These are phyloP conservation scores for Solanum chiquidenum DNA, from an alignment of 257 asterid genomes.

Conservation along the genomic window DNA sequence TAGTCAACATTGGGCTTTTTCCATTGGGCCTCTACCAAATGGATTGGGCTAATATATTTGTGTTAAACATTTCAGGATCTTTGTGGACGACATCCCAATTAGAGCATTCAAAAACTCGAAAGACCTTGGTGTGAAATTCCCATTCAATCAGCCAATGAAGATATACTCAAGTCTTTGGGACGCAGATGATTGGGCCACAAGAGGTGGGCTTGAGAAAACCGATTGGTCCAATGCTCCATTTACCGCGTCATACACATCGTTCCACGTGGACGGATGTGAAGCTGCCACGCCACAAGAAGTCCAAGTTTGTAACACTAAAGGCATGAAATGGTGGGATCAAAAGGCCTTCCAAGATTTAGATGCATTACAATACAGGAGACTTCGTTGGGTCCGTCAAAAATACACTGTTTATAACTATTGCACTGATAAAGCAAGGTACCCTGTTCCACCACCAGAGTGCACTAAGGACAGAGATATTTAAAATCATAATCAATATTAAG, in stretches of 20 bases:
- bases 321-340: slow-evolving; percentile 36
- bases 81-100: slow-evolving; percentile 24
- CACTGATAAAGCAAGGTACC: slow-evolving; percentile 15
- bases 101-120: slow-evolving; percentile 23
- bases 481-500: not conserved
- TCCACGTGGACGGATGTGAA: slow-evolving; percentile 28
- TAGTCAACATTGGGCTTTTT: not conserved
- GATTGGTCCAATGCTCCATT: slow-evolving; percentile 36
- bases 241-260: slow-evolving; percentile 21
- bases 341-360: slow-evolving; percentile 26
- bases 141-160: slow-evolving; percentile 36
- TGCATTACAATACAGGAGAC: slow-evolving; percentile 16
- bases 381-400: slow-evolving; percentile 22
- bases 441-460: slow-evolving; percentile 17
- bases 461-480: slow-evolving; percentile 19
- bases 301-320: slow-evolving; percentile 19
- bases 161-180: slow-evolving; percentile 31
- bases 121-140: slow-evolving; percentile 24
- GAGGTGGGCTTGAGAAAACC: slow-evolving; percentile 31
- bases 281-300: slow-evolving; percentile 17
- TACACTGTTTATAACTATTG: slow-evolving; percentile 32
- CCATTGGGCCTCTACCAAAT: not conserved
- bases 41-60: not conserved
- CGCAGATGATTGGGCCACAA: slow-evolving; percentile 39
- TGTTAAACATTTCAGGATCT: slow-evolving; percentile 10